phyloP scores from a whole-genome alignment of 225 moss, liverwort and hornwort species.

The Pseudisothecium myosuroides region DNA sequence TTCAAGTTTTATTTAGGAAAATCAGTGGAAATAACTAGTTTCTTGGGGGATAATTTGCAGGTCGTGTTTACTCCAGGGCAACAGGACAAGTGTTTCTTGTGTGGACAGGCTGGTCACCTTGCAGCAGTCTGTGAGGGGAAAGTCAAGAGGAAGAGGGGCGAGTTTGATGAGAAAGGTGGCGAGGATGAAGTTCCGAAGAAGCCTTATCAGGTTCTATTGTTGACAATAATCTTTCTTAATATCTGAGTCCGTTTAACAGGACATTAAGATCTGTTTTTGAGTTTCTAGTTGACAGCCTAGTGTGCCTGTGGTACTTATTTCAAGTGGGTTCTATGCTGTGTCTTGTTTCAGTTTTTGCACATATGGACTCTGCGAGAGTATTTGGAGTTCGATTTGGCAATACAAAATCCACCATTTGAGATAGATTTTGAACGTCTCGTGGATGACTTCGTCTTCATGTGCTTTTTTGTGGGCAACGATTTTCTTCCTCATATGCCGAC shows the following conservation, averaged over 20 bases:
- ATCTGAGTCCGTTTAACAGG: not conserved
- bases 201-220: constrained; percentile 71
- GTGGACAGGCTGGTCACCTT: constrained; percentile 92
- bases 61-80: constrained; percentile 95
- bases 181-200: constrained; percentile 62
- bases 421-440: constrained; percentile 93
- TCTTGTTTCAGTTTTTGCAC: constrained; percentile 67
- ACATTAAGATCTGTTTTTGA: not conserved
- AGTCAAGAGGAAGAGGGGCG: constrained; percentile 92
- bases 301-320: not conserved
- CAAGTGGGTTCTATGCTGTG: not conserved
- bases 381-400: constrained; percentile 72
- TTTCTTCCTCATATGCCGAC: constrained; percentile 99
- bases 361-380: constrained; percentile 96
- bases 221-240: not conserved
- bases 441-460: constrained; percentile 99
- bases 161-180: constrained; percentile 89
- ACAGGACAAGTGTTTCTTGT: constrained; percentile 97
- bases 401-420: constrained; percentile 68
- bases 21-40: not conserved
- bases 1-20: not conserved
- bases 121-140: constrained; percentile 97
- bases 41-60: constrained; percentile 22
- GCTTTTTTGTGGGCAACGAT: constrained; percentile 98
- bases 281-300: not conserved